Base-by-base conservation (phyloP, 2,329 filamentous ascomycete species). In the Arthrobotrys conoides region DNA sequence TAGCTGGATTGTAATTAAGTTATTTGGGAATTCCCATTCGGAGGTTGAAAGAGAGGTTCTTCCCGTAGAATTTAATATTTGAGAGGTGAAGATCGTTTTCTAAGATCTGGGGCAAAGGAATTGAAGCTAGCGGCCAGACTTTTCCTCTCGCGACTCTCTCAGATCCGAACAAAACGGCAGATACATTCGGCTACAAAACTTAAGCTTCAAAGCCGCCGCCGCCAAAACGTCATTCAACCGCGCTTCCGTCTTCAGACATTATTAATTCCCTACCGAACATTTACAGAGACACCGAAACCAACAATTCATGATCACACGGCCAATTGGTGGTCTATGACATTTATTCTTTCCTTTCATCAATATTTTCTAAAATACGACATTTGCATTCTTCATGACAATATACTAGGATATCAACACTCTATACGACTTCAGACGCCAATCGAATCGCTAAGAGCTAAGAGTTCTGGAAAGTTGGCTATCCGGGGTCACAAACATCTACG, bases 131-230 rank as follows among this genome's bases (percentile, higher is more conserved):
- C 41, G 36, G 46, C 16, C n/a, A 16, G 5, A 41, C 22, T 49
- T 49, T 20, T 27, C 27, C 41, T 38, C 27, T 44, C 33, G 53
- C 36, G 36, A 48, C 33, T 10, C 46, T 70, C n/a, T 30, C 33
- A 69, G 65, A 76, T 76, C 67, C 67, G 67, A 77, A 57, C 70
- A 49, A 51, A 44, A 77, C 73, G 73, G 73, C 73, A 77, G 22
- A 53, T 77, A 65, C 51, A 46, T 12, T 77, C 73, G 73, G 73
- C 73, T 77, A 77, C 49, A 46, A 24, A 33, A 12, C 66, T n/a
- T 77, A 49, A 65, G 65, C 65, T 65, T 71, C 63, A 36, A 18
- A n/a, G n/a, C n/a, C n/a, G 14, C 55, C 48, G 59, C 67, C 48
- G 66, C 67, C 61, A 53, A 71, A 30, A 77, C 73, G 67, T 77